Percentiles rank a stretch among this genome's conserved stretches.
Conservation (phyloP, 495 filamentous ascomycete genomes). For the Penicillium mononematosum region DNA sequence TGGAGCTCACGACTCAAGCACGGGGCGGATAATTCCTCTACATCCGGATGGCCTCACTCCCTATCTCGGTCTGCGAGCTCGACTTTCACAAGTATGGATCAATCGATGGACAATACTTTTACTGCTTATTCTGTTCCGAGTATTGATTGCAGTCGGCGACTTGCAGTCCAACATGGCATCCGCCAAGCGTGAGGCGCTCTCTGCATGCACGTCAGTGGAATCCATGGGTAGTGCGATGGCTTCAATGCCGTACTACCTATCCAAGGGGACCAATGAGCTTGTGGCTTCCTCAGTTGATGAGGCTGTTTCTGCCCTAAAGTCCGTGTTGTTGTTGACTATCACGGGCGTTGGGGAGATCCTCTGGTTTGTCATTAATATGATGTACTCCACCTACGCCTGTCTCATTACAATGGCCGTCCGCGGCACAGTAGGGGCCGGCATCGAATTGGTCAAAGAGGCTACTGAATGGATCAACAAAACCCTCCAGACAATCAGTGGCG, state of each 20-base stretch:
- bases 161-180: slow-evolving; percentile 69
- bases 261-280: slow-evolving; percentile 82
- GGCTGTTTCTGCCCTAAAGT: slow-evolving; percentile 71
- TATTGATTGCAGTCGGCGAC: slow-evolving; percentile 68
- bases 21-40: slow-evolving; percentile 31
- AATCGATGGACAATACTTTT: slow-evolving; percentile 95
- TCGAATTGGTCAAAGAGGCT: slow-evolving; percentile 67
- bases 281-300: slow-evolving; percentile 74
- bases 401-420: slow-evolving; percentile 76
- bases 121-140: slow-evolving; percentile 75
- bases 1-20: slow-evolving; percentile 41
- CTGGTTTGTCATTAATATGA: slow-evolving; percentile 84
- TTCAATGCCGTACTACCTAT: slow-evolving; percentile 93
- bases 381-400: slow-evolving; percentile 85
- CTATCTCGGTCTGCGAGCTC: slow-evolving; percentile 85
- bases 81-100: slow-evolving; percentile 93
- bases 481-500: slow-evolving; percentile 61
- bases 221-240: slow-evolving; percentile 93
- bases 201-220: slow-evolving; percentile 89
- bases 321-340: slow-evolving; percentile 71
- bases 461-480: slow-evolving; percentile 70
- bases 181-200: slow-evolving; percentile 77
- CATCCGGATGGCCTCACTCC: slow-evolving; percentile 84
- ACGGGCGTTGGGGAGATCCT: slow-evolving; percentile 84
- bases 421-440: slow-evolving; percentile 68